Evolutionary conservation across 2,329 filamentous ascomycete genomes (phyloP), one percentile per base, ranked within the genome.

Genomic region (Thermothelomyces thermophilus): DNA sequence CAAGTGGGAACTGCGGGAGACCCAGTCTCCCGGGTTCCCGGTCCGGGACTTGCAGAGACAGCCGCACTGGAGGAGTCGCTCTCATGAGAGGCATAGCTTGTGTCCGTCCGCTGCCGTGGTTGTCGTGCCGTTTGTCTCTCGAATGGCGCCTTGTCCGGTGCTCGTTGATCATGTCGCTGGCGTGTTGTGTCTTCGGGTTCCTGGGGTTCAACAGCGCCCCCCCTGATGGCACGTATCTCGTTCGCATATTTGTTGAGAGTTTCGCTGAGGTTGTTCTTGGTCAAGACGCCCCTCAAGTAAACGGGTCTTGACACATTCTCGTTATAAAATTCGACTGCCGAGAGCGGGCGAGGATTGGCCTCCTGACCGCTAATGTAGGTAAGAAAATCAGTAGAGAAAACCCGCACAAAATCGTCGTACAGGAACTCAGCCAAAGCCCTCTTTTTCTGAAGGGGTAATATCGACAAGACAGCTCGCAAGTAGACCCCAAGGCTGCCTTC

Each of bases 371-470:
- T 48, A 20, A 72, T 65, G 47, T 79, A 77, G 0, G 58, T 54
- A 6, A 69, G 54, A 54, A 70, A 80, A 1, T 69, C 66, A 1
- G 59, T 60, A 1, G 69, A 64, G 44, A 73, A 78, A 3, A 62
- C 62, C 10, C 65, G 63, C 40, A 80, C 70, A 46, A 79, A 76
- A 48, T 80, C 77, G 55, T 80, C 77, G 51, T 71, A 79, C 0
- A 77, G 58, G 46, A 64, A 74, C 20, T 69, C 66, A 11, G 68
- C 65, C 16, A 77, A 58, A 4, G 56, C 45, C 8, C 63, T 62
- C 11, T 62, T 55, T 20, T 62, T 57, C 36, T 64, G 62, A 1
- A 75, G 62, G 45, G 65, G 66, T 16, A 70, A 62, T 7, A 79
- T 58, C 54, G 66, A 73, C 0, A 73, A 59, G 44, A 74, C 71